Base-by-base conservation (phyloP, 768 basidiomycete species). In the Mycena rebaudengoi region DNA sequence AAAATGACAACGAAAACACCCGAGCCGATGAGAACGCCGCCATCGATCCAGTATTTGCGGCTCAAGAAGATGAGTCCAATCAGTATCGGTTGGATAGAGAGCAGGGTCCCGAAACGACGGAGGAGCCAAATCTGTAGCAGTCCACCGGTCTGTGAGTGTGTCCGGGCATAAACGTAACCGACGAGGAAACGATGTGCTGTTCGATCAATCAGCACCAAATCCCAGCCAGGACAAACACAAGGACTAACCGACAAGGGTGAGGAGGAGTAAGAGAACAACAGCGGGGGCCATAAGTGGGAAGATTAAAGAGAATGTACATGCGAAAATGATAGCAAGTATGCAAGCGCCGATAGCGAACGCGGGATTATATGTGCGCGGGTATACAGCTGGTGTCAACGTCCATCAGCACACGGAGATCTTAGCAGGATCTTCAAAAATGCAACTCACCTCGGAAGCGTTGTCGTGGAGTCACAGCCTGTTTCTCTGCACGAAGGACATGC, bases 141-240 rank as follows among this genome's bases (percentile, higher is more conserved):
- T 7, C 91, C 91, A 14, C 92, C 91, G 1, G 91, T 92, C 71
- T 91, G 89, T 7, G 90, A 90, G 61, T 86, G 85, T 25, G 87
- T 89, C 39, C 90, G 83, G 1, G 85, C 91, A 70, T 89, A 91
- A 20, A 93, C 91, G 73, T 94, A 92, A 33, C 91, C 89, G 62
- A 92, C 79, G 53, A 93, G 84, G 77, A 86, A 94, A 35, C 91
- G 90, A 75, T 92, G 90, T n/a, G 92, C 92, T 91, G 66, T 18
- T 41, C 43, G 21, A 10, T 12, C 60, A 53, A 20, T 33, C 43
- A 62, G 40, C 23, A 20, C 23, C 13, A 40, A 16, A 30, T 16
- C 26, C n/a, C 46, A 44, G 8, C 45, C 5, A 51, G 53, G 29
- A 30, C 33, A 35, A 39, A 60, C 7, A 40, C 37, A 30, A 51